Evolutionary conservation across 2,329 filamentous ascomycete genomes (phyloP).

Genomic region (Mariannaea elegans): DNA sequence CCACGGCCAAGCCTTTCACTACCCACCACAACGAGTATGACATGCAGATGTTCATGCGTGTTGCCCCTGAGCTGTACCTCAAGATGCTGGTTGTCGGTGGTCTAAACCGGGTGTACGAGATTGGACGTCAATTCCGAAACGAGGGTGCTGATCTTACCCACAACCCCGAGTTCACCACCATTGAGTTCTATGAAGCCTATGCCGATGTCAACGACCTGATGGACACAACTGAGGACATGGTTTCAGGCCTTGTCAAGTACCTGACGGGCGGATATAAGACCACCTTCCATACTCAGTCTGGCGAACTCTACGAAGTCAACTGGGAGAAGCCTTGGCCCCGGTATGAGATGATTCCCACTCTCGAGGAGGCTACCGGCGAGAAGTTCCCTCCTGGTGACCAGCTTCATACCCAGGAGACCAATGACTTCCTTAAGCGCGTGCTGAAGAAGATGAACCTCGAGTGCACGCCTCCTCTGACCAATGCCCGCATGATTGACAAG

Average conservation of each 20-base stretch:
- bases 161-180: conserved; percentile 96
- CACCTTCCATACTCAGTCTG: conserved; percentile 84
- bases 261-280: conserved; percentile 88
- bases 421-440: conserved; percentile 84
- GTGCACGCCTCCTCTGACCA: conserved; percentile 89
- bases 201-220: conserved; percentile 87
- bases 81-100: conserved; percentile 97
- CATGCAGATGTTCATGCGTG: conserved; percentile 93
- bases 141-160: conserved; percentile 80
- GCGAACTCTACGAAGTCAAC: conserved; percentile 90
- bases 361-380: conserved; percentile 89
- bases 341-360: conserved; percentile 87
- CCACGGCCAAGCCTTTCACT: conserved; percentile 90
- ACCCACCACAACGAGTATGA: conserved; percentile 97
- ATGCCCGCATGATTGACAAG: conserved; percentile 95
- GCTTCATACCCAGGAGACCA: conserved; percentile 88
- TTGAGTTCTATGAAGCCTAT: conserved; percentile 97
- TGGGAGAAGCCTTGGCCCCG: conserved; percentile 95
- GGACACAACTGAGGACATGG: conserved; percentile 88
- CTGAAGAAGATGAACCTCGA: conserved; percentile 92
- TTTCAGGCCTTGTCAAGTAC: conserved; percentile 88
- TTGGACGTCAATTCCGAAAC: conserved; percentile 95
- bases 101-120: conserved; percentile 92
- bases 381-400: conserved; percentile 92
- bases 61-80: conserved; percentile 94